A percentile compares a stretch with the other conserved stretches of the same genome.
Conservation (phyloP, 2,329 filamentous ascomycete species). For the Colletotrichum tanaceti region DNA sequence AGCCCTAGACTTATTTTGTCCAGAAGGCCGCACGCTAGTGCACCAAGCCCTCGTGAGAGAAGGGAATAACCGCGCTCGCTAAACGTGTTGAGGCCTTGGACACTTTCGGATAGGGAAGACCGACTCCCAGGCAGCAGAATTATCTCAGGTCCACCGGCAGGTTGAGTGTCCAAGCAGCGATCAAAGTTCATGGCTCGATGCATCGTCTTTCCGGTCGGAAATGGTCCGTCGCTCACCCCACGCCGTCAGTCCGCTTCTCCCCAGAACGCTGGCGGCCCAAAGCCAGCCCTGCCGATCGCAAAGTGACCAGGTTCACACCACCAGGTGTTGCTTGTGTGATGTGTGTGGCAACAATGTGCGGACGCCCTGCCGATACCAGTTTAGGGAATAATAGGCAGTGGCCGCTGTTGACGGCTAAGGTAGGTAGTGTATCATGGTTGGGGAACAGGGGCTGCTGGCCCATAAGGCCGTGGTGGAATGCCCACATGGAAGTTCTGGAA, state of each 20-base stretch:
- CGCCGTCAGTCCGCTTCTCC: neutral
- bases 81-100: slow-evolving; percentile 4
- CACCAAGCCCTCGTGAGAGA: neutral
- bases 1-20: neutral
- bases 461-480: slow-evolving; percentile 7
- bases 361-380: slow-evolving; percentile 9
- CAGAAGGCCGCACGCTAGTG: neutral
- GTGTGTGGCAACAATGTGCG: neutral
- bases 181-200: slow-evolving; percentile 29
- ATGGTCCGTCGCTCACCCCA: slow-evolving; percentile 5
- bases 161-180: neutral
- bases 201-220: slow-evolving; percentile 34
- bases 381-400: slow-evolving; percentile 32
- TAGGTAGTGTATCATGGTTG: slow-evolving; percentile 18
- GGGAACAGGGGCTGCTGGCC: slow-evolving; percentile 6
- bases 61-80: slow-evolving; percentile 3
- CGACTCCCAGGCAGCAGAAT: slow-evolving; percentile 36
- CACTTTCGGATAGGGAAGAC: neutral
- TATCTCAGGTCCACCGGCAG: slow-evolving; percentile 14
- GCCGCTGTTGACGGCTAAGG: slow-evolving; percentile 6
- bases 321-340: neutral
- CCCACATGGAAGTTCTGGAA: slow-evolving; percentile 31
- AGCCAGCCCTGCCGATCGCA: slow-evolving; percentile 8
- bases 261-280: neutral
- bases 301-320: slow-evolving; percentile 3